Conservation (phyloP, 2,329 filamentous ascomycete species). For the Paecilomyces sp. region DNA sequence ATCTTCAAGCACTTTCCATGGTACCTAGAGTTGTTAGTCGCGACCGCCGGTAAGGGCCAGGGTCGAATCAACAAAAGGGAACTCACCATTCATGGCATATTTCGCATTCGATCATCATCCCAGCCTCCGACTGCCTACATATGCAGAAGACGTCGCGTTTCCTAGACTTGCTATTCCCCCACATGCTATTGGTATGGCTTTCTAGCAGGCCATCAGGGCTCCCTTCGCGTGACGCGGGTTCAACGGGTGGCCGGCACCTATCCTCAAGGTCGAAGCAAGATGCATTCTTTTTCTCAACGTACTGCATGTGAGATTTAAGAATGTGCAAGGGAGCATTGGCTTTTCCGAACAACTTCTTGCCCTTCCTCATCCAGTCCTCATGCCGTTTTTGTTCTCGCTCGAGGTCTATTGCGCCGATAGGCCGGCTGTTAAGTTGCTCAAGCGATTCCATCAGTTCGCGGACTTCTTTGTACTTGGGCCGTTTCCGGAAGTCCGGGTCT, state of each 20-base stretch:
- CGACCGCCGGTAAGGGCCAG: neutral
- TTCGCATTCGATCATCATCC: constrained; percentile 99
- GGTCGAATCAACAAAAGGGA: neutral
- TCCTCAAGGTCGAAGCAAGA: constrained; percentile 90
- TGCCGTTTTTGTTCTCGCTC: constrained; percentile 92
- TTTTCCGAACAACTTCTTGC: constrained; percentile 96
- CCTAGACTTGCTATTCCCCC: constrained; percentile 44
- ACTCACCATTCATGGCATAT: constrained; percentile 93
- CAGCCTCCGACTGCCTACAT: constrained; percentile 83
- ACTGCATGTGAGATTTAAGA: constrained; percentile 86
- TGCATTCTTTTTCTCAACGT: constrained; percentile 80
- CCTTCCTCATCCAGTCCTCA: constrained; percentile 98
- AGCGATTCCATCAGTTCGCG: constrained; percentile 80
- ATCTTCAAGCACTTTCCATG: constrained; percentile 98
- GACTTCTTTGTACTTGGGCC: constrained; percentile 86
- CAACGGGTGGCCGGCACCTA: constrained; percentile 80
- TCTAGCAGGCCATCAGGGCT: constrained; percentile 54
- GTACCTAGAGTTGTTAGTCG: constrained; percentile 56
- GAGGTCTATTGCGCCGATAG: constrained; percentile 80
- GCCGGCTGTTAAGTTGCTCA: constrained; percentile 86
- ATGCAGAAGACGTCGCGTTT: constrained; percentile 91
- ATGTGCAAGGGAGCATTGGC: constrained; percentile 96
- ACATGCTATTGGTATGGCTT: constrained; percentile 24
- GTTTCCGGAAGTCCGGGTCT: constrained; percentile 64
- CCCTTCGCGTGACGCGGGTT: constrained; percentile 82